Base-by-base conservation (phyloP, 2,329 filamentous ascomycete genomes). In the Thielaviopsis musarum region DNA sequence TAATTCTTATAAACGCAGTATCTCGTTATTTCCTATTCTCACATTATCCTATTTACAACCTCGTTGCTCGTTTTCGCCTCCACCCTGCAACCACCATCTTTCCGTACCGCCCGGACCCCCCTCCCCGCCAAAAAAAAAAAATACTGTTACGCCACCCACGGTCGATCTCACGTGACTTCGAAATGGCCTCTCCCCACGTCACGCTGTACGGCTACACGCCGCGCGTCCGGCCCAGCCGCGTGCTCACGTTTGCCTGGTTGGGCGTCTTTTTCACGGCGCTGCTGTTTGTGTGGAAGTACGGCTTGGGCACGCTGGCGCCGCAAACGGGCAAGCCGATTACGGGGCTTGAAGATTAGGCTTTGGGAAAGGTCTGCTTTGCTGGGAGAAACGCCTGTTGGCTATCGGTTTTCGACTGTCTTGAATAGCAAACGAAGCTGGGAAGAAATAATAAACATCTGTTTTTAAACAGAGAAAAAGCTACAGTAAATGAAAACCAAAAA, bases 211-310 rank as follows among this genome's bases (percentile, higher is more conserved):
- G 57, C 28, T 65, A 64, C 62, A 56, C 57, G 19, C 62, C 52
- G 17, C 58, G 59, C 22, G 53, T 45, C 21, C 61, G 63, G 26
- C 60, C 59, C 3, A 60, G 62, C 5, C 58, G 55, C 24, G 53
- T 52, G 24, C 38, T 65, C 17, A 56, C 62, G 22, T 22, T 62
- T 52, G 58, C 51, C 17, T 65, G 64, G 62, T 52, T 65, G 24
- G 59, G 41, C 17, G 54, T 61, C 12, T 65, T 63, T 60, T 34
- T 63, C 9, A 15, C 58, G n/a, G 34, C 61, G 3, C 51, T 65
- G 26, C 52, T 61, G 17, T 38, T 64, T 28, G 60, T 59, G 30
- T 63, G 61, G 63, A 62, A 61, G 57, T 52, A 63, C 52, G 45
- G 48, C 48, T 30, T 48, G 28, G 22, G 51, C 48, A 60, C 45